These are phyloP conservation scores for Heterobasidion parviporum DNA, from an alignment of 1,284 basidiomycete genomes.

Conservation along the genomic window DNA sequence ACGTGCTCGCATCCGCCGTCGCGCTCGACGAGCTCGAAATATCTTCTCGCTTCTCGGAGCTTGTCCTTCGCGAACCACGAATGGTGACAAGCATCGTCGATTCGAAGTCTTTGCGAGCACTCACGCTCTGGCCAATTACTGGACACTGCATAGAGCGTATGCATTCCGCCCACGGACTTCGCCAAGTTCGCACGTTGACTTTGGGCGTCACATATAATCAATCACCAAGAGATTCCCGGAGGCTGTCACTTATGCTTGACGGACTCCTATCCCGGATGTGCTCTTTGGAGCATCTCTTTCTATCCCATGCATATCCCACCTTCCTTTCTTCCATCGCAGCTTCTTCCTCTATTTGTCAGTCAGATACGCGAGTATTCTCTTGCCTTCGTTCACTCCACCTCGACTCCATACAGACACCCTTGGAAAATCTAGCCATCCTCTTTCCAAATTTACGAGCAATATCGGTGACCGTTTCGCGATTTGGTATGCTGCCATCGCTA, in stretches of 20 bases:
- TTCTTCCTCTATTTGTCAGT: not conserved
- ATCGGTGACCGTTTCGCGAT: not conserved
- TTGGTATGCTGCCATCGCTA: not conserved
- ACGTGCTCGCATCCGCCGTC: not conserved
- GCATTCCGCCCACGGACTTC: not conserved
- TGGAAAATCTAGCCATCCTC: not conserved
- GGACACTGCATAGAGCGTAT: not conserved
- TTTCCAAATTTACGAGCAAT: not conserved
- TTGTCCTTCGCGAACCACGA: not conserved
- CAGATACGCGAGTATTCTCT: not conserved
- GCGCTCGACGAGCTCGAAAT: not conserved
- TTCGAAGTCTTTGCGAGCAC: not conserved
- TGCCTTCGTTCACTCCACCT: not conserved
- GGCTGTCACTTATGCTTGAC: not conserved
- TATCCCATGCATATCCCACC: not conserved
- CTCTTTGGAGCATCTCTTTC: not conserved
- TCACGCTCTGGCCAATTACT: not conserved
- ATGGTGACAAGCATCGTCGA: not conserved
- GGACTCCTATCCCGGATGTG: not conserved
- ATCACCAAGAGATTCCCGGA: not conserved
- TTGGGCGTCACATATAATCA: not conserved
- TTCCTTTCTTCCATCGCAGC: not conserved
- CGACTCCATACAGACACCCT: not conserved
- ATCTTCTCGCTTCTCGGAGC: not conserved
- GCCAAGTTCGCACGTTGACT: not conserved